Evolutionary conservation across 2,329 filamentous ascomycete species (phyloP).

Genomic region (Ploettnerulaceae sp.): DNA sequence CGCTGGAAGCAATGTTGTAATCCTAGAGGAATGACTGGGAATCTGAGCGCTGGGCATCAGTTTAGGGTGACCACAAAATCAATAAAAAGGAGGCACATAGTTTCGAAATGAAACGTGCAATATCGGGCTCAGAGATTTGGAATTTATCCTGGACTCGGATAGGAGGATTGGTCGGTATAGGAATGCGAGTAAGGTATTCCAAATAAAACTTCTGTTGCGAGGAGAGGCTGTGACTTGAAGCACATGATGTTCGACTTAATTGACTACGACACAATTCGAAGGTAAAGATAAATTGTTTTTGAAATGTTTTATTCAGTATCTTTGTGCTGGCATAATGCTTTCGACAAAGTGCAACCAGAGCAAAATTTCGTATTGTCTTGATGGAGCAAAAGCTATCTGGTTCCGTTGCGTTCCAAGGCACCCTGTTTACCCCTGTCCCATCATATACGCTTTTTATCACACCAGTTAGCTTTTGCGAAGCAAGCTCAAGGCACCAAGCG

Average conservation of each 20-base stretch:
- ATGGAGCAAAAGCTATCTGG: too few species aligned
- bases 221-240: too few species aligned
- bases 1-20: slow-evolving; percentile 14
- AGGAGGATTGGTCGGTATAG: background rate
- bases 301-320: slow-evolving; percentile 4
- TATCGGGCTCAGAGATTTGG: background rate
- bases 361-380: too few species aligned
- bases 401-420: background rate
- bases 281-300: background rate
- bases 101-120: slow-evolving; percentile 25
- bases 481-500: slow-evolving; percentile 22
- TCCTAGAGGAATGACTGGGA: slow-evolving; percentile 17
- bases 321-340: background rate
- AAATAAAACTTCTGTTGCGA: background rate
- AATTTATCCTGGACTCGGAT: background rate
- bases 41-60: slow-evolving; percentile 8
- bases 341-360: slow-evolving; percentile 2
- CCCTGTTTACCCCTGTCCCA: background rate
- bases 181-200: background rate
- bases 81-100: slow-evolving; percentile 14
- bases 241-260: too few species aligned
- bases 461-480: slow-evolving; percentile 16
- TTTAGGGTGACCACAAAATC: background rate
- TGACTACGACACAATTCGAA: too few species aligned
- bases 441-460: slow-evolving; percentile 11